Conservation (phyloP, 306 rosid species). For the Begonia peltatifolia region DNA sequence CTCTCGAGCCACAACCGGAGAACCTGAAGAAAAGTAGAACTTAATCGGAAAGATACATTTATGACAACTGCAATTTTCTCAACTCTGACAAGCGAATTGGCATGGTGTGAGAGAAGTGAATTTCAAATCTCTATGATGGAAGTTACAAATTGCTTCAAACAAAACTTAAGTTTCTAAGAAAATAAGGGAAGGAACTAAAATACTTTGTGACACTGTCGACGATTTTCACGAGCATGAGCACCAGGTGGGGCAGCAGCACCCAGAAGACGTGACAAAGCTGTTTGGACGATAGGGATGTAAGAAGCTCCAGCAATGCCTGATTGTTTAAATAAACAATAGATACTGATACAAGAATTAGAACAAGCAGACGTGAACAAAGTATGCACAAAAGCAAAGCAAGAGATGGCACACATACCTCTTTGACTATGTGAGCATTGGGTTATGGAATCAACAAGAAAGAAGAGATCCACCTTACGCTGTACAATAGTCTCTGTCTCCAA, state of each 20-base stretch:
- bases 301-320: constrained; percentile 97
- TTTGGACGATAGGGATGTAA: constrained; percentile 83
- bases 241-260: constrained; percentile 99
- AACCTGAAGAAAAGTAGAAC: constrained; percentile 33
- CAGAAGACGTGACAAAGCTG: constrained; percentile 92
- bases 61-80: too few species aligned
- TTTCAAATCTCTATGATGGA: too few species aligned
- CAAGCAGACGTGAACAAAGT: too few species aligned
- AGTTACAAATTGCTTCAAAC: too few species aligned
- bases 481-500: constrained; percentile 79
- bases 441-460: constrained; percentile 97
- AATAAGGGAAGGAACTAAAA: constrained; percentile 3
- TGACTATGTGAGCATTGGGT: constrained; percentile 92
- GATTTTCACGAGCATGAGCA: constrained; percentile 85
- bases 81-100: too few species aligned
- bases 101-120: too few species aligned
- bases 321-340: not conserved
- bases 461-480: constrained; percentile 90
- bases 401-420: constrained; percentile 26
- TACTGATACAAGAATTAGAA: too few species aligned
- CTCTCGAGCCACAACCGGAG: constrained; percentile 96
- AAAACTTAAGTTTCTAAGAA: not conserved
- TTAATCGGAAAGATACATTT: too few species aligned
- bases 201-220: constrained; percentile 98
- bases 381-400: too few species aligned